These are phyloP conservation scores for Myochromella boudieri DNA, from an alignment of 768 basidiomycete genomes.

Conservation along the genomic window DNA sequence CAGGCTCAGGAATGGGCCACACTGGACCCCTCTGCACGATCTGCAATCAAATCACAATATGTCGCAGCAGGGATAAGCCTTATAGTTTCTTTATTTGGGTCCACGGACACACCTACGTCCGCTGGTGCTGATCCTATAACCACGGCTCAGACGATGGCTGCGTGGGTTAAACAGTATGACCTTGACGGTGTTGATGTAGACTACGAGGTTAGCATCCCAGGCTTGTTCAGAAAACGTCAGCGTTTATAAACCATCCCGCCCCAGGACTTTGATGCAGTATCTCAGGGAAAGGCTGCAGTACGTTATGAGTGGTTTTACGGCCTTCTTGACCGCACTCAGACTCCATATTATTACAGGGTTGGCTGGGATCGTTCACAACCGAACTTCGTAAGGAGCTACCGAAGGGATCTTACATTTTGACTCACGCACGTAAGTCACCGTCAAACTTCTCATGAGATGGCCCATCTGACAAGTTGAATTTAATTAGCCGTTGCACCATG, in stretches of 20 bases:
- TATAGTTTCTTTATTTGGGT: conserved; percentile 56
- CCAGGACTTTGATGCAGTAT: too few species aligned
- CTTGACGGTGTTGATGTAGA: conserved; percentile 63
- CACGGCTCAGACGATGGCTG: conserved; percentile 50
- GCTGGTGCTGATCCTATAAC: conserved; percentile 42
- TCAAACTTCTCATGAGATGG: background rate
- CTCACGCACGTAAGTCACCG: conserved; percentile 48
- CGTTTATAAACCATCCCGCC: too few species aligned
- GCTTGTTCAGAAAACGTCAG: too few species aligned
- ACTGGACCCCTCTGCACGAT: conserved; percentile 36
- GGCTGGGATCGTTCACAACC: conserved; percentile 52
- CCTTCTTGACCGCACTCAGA: too few species aligned
- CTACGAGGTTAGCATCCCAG: conserved; percentile 37
- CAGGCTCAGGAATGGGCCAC: conserved; percentile 45
- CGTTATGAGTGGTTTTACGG: too few species aligned
- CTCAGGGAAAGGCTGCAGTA: conserved; percentile 42
- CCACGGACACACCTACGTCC: conserved; percentile 46
- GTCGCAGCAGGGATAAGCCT: conserved; percentile 55
- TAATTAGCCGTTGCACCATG: conserved; percentile 46
- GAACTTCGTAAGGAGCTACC: conserved; percentile 48
- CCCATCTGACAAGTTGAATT: background rate
- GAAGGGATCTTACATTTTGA: conserved; percentile 46
- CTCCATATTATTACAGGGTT: conserved; percentile 26
- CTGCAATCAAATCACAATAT: conserved; percentile 45
- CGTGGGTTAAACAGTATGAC: conserved; percentile 46